These are phyloP conservation scores for Arthrobotrys musiformis DNA, from an alignment of 2,329 filamentous ascomycete genomes.

Conservation along the genomic window DNA sequence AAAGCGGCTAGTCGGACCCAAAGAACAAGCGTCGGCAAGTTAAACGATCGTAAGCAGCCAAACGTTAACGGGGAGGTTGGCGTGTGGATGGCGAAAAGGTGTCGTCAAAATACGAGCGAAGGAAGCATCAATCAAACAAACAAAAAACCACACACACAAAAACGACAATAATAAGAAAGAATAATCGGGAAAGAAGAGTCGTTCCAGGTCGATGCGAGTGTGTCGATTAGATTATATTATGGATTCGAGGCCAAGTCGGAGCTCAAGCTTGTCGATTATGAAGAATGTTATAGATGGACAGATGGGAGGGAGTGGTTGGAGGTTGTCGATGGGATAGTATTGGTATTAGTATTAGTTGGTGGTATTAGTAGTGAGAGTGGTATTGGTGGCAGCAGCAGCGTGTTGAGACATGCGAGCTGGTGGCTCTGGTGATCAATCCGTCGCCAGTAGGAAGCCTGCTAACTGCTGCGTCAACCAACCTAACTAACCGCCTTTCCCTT, in stretches of 20 bases:
- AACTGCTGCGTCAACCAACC: background rate
- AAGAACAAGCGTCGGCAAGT: constrained; percentile 46
- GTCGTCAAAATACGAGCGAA: constrained; percentile 54
- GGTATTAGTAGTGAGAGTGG: no score
- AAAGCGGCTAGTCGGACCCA: constrained; percentile 18
- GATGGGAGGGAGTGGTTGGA: constrained; percentile 28
- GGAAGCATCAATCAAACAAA: constrained; percentile 18
- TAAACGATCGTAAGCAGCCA: constrained; percentile 27
- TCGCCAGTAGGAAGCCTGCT: constrained; percentile 36
- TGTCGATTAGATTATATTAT: constrained; percentile 19
- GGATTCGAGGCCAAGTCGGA: constrained; percentile 1
- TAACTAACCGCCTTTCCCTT: background rate
- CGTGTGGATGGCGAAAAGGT: constrained; percentile 13
- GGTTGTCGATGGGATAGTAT: constrained; percentile 4
- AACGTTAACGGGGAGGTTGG: constrained; percentile 22
- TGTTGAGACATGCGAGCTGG: constrained; percentile 36
- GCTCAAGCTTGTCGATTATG: constrained; percentile 3
- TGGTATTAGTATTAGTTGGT: no score
- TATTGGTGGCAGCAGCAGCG: no score
- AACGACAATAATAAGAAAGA: constrained; percentile 44
- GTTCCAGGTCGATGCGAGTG: background rate
- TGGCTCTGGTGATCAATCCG: constrained; percentile 41
- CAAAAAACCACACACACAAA: no score
- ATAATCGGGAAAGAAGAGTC: constrained; percentile 23
- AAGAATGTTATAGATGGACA: constrained; percentile 9